A percentile compares a stretch with the other conserved stretches of the same genome.
These are phyloP conservation scores for Spathaspora boniae DNA, from an alignment of 805 yeast genomes.

Conservation along the genomic window DNA sequence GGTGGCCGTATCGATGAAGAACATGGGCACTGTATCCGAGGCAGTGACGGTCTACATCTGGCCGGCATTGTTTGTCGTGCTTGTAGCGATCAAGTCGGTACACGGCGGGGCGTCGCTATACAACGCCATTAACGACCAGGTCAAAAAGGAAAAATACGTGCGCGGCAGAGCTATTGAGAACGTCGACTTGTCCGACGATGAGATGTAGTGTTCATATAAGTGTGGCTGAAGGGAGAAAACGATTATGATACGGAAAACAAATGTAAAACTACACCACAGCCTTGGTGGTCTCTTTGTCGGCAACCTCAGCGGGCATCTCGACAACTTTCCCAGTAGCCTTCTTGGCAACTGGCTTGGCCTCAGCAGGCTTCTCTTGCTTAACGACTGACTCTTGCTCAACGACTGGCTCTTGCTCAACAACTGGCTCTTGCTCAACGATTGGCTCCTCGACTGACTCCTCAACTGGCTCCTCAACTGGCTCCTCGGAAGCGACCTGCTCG, in stretches of 20 bases:
- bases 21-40: conserved; percentile 1
- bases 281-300: too few species aligned
- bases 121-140: conserved; percentile 35
- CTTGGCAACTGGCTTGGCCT: conserved; percentile 1
- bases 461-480: conserved; percentile 7
- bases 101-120: conserved; percentile 11
- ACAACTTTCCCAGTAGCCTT: too few species aligned
- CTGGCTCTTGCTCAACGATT: conserved; percentile 4
- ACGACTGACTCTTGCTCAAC: conserved; percentile 4
- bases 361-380: not conserved
- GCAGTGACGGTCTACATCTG: conserved; percentile 9
- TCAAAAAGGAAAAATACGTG: conserved; percentile 57
- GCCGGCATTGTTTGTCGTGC: conserved; percentile 10
- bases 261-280: too few species aligned
- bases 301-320: too few species aligned
- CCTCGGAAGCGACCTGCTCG: conserved; percentile 6
- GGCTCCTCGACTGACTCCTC: conserved; percentile 2
- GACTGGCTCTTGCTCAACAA: conserved; percentile 2
- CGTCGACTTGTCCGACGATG: conserved; percentile 12
- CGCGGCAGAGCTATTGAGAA: conserved; percentile 51
- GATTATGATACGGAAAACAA: too few species aligned
- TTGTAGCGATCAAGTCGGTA: conserved; percentile 11
- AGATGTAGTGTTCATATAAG: not conserved
- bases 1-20: conserved; percentile 1
- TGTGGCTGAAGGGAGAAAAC: not conserved